These are phyloP conservation scores for Fusarium nisikadoi DNA, from an alignment of 2,329 filamentous ascomycete species.

Conservation along the genomic window DNA sequence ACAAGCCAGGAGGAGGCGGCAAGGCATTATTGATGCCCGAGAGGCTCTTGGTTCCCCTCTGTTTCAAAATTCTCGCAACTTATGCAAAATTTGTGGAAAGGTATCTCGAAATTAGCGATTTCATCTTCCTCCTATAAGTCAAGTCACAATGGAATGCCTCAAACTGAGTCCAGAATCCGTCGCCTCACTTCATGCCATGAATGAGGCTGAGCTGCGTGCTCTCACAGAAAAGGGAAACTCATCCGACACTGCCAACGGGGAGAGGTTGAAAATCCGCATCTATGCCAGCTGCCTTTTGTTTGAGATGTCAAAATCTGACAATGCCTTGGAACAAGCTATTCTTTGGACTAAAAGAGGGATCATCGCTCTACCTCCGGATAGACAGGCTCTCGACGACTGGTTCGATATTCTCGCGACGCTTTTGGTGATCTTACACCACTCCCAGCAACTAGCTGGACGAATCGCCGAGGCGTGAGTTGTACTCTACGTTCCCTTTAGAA, in stretches of 20 bases:
- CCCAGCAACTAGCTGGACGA: not conserved
- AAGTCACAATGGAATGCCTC: not conserved
- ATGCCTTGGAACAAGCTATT: not conserved
- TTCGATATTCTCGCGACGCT: not conserved
- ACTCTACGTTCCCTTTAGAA: not conserved
- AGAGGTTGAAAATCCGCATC: not conserved
- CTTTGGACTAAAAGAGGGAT: not conserved
- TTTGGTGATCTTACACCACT: not conserved
- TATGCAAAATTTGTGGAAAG: not conserved
- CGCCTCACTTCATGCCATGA: not conserved
- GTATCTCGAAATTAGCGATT: rapidly evolving
- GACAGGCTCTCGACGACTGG: not conserved
- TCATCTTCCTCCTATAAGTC: rapidly evolving
- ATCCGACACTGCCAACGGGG: too few relatives aligned
- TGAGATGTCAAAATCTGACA: not conserved
- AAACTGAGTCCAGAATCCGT: not conserved
- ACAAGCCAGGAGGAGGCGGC: not conserved
- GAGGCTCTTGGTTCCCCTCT: not conserved
- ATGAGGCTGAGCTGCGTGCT: not conserved
- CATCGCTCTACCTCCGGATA: too few relatives aligned
- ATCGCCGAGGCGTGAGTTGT: not conserved
- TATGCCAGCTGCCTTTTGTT: not conserved
- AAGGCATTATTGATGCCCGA: not conserved
- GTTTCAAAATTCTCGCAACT: too few relatives aligned
- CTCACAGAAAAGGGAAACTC: too few relatives aligned